Conservation (phyloP, 2,329 filamentous ascomycete genomes). For the Calonectria multiphialidica region DNA sequence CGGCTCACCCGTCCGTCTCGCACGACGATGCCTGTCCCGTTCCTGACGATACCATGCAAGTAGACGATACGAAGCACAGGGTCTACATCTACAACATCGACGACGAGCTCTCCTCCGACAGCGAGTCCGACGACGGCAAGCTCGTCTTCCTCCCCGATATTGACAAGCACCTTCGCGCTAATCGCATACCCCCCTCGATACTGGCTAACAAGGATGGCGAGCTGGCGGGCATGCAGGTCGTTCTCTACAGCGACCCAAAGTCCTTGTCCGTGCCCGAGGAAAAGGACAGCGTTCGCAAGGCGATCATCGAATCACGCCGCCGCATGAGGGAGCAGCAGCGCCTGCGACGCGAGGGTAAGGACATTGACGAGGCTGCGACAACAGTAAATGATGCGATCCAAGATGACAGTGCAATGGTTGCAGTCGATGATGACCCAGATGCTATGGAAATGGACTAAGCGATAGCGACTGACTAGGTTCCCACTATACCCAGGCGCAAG, state of each 20-base stretch:
- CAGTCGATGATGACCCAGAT: constrained; percentile 62
- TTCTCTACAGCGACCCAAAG: constrained; percentile 85
- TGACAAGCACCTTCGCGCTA: constrained; percentile 80
- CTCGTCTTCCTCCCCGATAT: constrained; percentile 89
- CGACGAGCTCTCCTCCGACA: constrained; percentile 78
- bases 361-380: constrained; percentile 19
- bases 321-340: constrained; percentile 72
- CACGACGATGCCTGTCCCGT: constrained; percentile 32
- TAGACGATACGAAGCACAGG: constrained; percentile 89
- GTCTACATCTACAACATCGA: constrained; percentile 94
- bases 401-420: constrained; percentile 16
- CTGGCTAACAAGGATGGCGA: constrained; percentile 68
- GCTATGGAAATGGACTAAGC: constrained; percentile 75
- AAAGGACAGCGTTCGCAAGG: constrained; percentile 82
- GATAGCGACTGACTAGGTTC: not conserved
- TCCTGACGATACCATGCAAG: constrained; percentile 76
- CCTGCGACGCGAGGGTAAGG: constrained; percentile 49
- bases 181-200: constrained; percentile 77
- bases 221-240: constrained; percentile 76
- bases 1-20: not conserved
- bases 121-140: constrained; percentile 62
- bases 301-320: constrained; percentile 83
- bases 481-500: constrained; percentile 39
- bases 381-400: constrained; percentile 18
- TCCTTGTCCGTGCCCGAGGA: constrained; percentile 82